phyloP scores from a whole-genome alignment of 441 rosid genomes.

The Brassica balearica region DNA sequence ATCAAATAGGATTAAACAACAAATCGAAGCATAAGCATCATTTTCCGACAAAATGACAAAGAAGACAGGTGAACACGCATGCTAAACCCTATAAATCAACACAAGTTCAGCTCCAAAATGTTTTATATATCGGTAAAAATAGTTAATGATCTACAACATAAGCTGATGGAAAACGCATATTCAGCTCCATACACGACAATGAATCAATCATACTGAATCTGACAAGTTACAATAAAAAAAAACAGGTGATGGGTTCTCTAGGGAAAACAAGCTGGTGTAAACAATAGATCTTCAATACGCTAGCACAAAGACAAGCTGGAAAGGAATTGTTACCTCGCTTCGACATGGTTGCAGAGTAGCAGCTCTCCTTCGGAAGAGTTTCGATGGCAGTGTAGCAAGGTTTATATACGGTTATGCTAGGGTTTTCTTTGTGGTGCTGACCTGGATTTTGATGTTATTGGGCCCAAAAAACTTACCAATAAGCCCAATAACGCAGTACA shows the following conservation, averaged over 20 bases:
- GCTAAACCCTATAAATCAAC: not conserved
- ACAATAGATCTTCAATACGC: not conserved
- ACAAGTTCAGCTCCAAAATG: not conserved
- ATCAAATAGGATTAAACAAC: not conserved
- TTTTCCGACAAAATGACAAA: not conserved
- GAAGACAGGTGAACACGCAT: not conserved
- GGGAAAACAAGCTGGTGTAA: not conserved
- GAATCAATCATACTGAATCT: not conserved
- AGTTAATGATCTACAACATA: not conserved
- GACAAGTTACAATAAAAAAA: not conserved
- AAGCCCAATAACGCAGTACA: not conserved
- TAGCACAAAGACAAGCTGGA: not conserved
- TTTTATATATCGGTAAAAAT: not conserved
- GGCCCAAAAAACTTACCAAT: constrained; percentile 23
- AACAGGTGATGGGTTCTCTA: not conserved
- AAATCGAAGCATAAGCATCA: not conserved
- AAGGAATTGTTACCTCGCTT: constrained; percentile 43
- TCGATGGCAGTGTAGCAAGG: constrained; percentile 17
- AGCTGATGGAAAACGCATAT: not conserved
- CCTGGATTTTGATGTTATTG: constrained; percentile 7
- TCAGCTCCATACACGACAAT: not conserved
- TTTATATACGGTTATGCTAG: constrained; percentile 37
- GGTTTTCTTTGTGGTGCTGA: constrained; percentile 33
- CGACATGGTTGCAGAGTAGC: constrained; percentile 45
- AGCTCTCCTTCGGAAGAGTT: constrained; percentile 36